Base-by-base conservation (phyloP, 192 early-diverging fungal species). In the Linnemannia schmuckeri region DNA sequence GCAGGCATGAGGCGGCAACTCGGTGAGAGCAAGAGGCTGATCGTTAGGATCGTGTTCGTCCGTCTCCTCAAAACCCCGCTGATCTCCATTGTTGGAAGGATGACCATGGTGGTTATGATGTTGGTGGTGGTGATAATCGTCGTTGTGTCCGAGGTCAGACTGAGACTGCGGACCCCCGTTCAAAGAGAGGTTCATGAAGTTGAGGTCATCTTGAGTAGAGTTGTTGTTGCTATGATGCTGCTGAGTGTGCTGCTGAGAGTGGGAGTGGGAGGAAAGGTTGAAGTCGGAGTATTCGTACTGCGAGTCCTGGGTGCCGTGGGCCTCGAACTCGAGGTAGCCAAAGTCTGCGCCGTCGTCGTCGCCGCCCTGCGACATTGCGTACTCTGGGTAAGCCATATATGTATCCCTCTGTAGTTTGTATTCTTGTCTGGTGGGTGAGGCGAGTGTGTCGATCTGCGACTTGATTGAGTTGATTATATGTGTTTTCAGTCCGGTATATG, bases 1-100 rank as follows among this genome's bases (percentile, higher is more conserved):
- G 89, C 97, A 98, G 13, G 96, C 96, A 80, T 97, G 96, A 49
- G 90, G 91, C 0, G 97, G 96, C n/a, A 94, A 90, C 27, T 92
- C 93, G 61, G 89, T 93, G 30, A 88, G 55, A 35, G 89, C 89
- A 1, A 88, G 49, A 18, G 85, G 82, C 75, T 93, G 90, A 61
- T 88, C 91, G 41, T 93, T 90, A 38, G 82, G 87, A 61, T 91
- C 91, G n/a, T 91, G 81, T 7, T 94, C 93, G 20, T 90, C 93
- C 5, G 83, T 82, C 66, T 91, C 91, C 54, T 92, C 91, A 79
- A 88, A 90, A 24, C 88, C 85, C 17, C 88, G 76, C 13, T 89
- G 88, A 13, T 83, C 85, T 8, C 73, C 75, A 46, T 52, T 68
- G 37, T 44, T 24, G 52, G 72, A 20, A 66, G 72, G 71, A 41